A percentile compares a stretch with the other conserved stretches of the same genome.
Conservation (phyloP, 352 stramenopile species). For the Elongisporangium senticosum region DNA sequence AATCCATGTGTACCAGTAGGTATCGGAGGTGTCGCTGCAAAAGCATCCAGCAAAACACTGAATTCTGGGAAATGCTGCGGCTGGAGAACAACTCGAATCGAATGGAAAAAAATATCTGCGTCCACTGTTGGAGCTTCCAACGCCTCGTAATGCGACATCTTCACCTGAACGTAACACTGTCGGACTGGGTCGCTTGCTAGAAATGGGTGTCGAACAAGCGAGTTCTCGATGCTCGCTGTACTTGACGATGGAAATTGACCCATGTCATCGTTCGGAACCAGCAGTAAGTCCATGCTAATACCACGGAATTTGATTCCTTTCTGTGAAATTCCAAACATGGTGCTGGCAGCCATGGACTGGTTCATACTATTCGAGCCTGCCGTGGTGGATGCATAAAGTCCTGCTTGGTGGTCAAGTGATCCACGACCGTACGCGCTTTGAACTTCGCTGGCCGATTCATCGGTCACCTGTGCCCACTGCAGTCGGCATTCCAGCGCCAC, state of each 20-base stretch:
- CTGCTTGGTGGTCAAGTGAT: slow-evolving; percentile 22
- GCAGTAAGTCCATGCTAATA: slow-evolving; percentile 74
- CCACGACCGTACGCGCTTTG: slow-evolving; percentile 59
- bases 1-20: slow-evolving; percentile 15
- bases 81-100: slow-evolving; percentile 69
- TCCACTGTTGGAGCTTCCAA: slow-evolving; percentile 68
- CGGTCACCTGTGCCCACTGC: slow-evolving; percentile 79
- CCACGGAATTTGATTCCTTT: slow-evolving; percentile 83
- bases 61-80: slow-evolving; percentile 77
- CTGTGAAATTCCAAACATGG: slow-evolving; percentile 78
- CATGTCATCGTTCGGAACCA: slow-evolving; percentile 9
- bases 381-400: slow-evolving; percentile 28
- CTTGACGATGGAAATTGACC: slow-evolving; percentile 9
- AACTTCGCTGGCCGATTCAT: slow-evolving; percentile 76
- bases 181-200: slow-evolving; percentile 54
- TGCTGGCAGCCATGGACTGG: slow-evolving; percentile 78
- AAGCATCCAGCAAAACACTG: slow-evolving; percentile 63
- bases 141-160: slow-evolving; percentile 73
- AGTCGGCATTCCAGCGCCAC: slow-evolving; percentile 69
- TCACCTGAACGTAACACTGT: slow-evolving; percentile 81
- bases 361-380: slow-evolving; percentile 18
- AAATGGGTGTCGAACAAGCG: slow-evolving; percentile 59
- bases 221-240: slow-evolving; percentile 37
- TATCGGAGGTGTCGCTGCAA: slow-evolving; percentile 9
- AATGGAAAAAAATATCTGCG: slow-evolving; percentile 81